phyloP scores from a whole-genome alignment of 768 basidiomycete species.

The Termitomyces sp. region DNA sequence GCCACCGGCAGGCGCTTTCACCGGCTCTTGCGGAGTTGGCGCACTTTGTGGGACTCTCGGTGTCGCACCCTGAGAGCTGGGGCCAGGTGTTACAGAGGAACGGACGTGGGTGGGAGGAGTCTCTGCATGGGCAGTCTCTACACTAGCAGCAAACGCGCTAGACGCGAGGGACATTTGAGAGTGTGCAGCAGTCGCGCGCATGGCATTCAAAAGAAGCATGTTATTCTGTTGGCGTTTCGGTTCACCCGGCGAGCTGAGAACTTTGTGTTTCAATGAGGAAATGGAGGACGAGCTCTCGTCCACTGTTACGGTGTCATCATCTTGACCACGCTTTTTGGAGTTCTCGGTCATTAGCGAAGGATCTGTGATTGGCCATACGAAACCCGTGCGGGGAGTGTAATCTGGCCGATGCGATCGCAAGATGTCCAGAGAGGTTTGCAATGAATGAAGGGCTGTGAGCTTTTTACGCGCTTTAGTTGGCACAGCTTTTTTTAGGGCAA shows the following conservation, averaged over 20 bases:
- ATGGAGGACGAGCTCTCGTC: constrained; percentile 19
- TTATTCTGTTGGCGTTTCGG: constrained; percentile 66
- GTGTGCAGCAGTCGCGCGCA: constrained; percentile 76
- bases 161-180: constrained; percentile 53
- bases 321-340: constrained; percentile 37
- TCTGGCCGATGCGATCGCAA: constrained; percentile 75
- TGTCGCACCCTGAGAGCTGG: constrained; percentile 28
- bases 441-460: constrained; percentile 67
- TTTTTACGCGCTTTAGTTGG: constrained; percentile 23
- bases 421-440: constrained; percentile 76
- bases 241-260: constrained; percentile 18
- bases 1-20: constrained; percentile 48
- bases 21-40: constrained; percentile 42
- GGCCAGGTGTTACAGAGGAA: constrained; percentile 42
- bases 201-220: constrained; percentile 69
- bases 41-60: constrained; percentile 33
- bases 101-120: constrained; percentile 32
- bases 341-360: constrained; percentile 41
- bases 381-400: constrained; percentile 81
- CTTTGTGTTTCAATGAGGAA: constrained; percentile 25
- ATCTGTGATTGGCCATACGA: constrained; percentile 81
- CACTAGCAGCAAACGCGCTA: constrained; percentile 31
- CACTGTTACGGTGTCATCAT: constrained; percentile 22
- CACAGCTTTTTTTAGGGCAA: background rate
- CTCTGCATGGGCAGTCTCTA: constrained; percentile 29